These are phyloP conservation scores for Rhizoclosmatium globosum DNA, from an alignment of 192 early-diverging fungal species.

Conservation along the genomic window DNA sequence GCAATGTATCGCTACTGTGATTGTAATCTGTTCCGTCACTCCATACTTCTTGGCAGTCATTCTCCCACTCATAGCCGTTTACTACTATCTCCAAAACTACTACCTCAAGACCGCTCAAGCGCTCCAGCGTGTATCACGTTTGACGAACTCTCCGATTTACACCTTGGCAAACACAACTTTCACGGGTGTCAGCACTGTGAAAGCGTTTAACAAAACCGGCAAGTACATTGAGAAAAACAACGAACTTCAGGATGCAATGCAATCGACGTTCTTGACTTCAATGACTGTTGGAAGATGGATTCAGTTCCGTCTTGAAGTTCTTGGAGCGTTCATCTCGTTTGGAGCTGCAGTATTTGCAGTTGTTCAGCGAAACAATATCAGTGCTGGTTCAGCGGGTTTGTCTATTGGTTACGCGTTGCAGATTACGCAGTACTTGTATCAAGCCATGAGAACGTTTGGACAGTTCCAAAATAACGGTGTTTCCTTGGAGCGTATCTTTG, in stretches of 20 bases:
- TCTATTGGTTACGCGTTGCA: constrained; percentile 47
- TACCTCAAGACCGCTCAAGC: constrained; percentile 68
- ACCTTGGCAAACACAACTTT: constrained; percentile 76
- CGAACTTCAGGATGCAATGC: constrained; percentile 69
- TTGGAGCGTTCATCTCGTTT: constrained; percentile 69
- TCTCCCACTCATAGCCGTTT: constrained; percentile 68
- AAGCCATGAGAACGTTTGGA: constrained; percentile 68
- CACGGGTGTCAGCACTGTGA: constrained; percentile 32
- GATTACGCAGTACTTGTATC: constrained; percentile 74
- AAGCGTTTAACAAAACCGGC: constrained; percentile 30
- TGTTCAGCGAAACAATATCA: constrained; percentile 49
- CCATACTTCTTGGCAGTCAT: constrained; percentile 75
- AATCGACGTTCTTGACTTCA: constrained; percentile 71
- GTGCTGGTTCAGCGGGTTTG: constrained; percentile 41
- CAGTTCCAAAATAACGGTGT: constrained; percentile 55
- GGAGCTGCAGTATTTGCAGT: constrained; percentile 51
- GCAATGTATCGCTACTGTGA: constrained; percentile 58
- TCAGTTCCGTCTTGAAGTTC: constrained; percentile 75
- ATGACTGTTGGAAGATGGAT: constrained; percentile 39
- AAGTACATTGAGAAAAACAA: constrained; percentile 35
- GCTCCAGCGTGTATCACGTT: constrained; percentile 75
- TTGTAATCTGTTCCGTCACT: constrained; percentile 56
- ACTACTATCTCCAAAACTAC: constrained; percentile 66
- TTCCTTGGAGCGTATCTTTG: constrained; percentile 44
- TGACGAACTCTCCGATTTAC: constrained; percentile 76